A percentile compares a stretch with the other conserved stretches of the same genome.
These are phyloP conservation scores for Skeletonema menzelii DNA, from an alignment of 108 stramenopile species.

Conservation along the genomic window DNA sequence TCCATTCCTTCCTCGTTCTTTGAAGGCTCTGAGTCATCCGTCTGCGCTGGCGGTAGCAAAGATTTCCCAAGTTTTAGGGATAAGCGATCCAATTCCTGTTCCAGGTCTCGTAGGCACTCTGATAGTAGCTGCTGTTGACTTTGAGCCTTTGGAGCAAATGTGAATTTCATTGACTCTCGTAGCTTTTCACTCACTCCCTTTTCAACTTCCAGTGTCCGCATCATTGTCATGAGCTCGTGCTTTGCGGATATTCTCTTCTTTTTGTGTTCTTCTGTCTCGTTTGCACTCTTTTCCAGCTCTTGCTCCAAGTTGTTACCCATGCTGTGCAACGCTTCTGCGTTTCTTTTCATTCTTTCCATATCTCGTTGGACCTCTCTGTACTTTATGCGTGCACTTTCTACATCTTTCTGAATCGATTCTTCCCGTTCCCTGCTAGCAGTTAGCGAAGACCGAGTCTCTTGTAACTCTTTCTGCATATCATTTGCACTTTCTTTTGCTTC, in stretches of 20 bases:
- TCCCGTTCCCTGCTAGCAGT: constrained; percentile 66
- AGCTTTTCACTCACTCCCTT: constrained; percentile 57
- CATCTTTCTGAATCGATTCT: constrained; percentile 53
- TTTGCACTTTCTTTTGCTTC: constrained; percentile 66
- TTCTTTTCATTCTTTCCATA: constrained; percentile 72
- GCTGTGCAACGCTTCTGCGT: constrained; percentile 73
- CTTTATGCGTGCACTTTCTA: constrained; percentile 73
- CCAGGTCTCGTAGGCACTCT: constrained; percentile 69
- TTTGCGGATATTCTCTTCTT: constrained; percentile 83
- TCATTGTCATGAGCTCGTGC: constrained; percentile 85
- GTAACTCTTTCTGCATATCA: constrained; percentile 64
- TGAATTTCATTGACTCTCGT: constrained; percentile 76
- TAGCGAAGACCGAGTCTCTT: constrained; percentile 63
- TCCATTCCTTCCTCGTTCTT: constrained; percentile 13
- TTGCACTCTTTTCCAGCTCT: constrained; percentile 70
- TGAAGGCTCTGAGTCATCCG: neutral
- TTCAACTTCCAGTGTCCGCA: constrained; percentile 76
- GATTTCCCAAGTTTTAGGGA: constrained; percentile 62
- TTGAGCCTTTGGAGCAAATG: constrained; percentile 81
- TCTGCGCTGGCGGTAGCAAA: constrained; percentile 45
- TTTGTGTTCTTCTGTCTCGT: constrained; percentile 85
- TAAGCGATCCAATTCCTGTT: constrained; percentile 58
- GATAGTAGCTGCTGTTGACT: constrained; percentile 79
- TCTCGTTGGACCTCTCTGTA: constrained; percentile 83
- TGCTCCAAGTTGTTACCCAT: constrained; percentile 74